Evolutionary conservation across 164 flowering plant genomes (phyloP).

Genomic region (Berberis thunbergii): DNA sequence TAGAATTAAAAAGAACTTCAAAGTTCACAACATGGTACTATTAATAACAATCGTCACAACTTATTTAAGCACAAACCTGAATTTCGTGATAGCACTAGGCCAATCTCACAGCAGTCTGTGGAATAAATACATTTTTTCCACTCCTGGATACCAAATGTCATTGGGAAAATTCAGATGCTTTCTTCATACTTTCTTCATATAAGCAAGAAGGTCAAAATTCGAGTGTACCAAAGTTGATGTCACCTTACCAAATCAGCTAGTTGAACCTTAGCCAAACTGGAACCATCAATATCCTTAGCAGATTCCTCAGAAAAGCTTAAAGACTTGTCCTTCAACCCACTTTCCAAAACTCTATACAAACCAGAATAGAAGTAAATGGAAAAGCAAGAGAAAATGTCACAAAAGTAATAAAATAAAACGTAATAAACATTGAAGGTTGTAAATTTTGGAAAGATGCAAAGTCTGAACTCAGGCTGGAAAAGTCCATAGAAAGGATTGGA

Average conservation of each 20-base stretch:
- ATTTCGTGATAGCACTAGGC: constrained; percentile 48
- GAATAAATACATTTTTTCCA: constrained; percentile 63
- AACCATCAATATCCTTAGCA: constrained; percentile 26
- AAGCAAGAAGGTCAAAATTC: neutral
- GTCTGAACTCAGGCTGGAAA: too few species aligned
- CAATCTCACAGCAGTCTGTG: constrained; percentile 90
- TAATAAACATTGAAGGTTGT: too few species aligned
- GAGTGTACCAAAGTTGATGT: neutral
- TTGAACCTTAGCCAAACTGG: constrained; percentile 34
- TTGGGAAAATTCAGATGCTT: constrained; percentile 4
- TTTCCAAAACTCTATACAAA: neutral
- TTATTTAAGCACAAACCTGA: constrained; percentile 40
- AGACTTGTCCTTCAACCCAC: constrained; percentile 42
- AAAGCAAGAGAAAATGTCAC: neutral
- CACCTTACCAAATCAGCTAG: constrained; percentile 67
- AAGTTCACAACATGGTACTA: too few species aligned
- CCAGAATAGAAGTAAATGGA: neutral
- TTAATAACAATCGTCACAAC: too few species aligned
- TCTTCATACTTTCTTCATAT: neutral
- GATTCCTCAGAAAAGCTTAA: constrained; percentile 22
- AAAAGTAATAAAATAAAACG: too few species aligned
- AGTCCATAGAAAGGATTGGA: constrained; percentile 1
- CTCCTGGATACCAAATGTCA: constrained; percentile 38
- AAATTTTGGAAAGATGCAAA: too few species aligned
- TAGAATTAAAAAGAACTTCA: too few species aligned